Conservation (phyloP, 2,329 filamentous ascomycete species). For the Aspergillus aculeatus region DNA sequence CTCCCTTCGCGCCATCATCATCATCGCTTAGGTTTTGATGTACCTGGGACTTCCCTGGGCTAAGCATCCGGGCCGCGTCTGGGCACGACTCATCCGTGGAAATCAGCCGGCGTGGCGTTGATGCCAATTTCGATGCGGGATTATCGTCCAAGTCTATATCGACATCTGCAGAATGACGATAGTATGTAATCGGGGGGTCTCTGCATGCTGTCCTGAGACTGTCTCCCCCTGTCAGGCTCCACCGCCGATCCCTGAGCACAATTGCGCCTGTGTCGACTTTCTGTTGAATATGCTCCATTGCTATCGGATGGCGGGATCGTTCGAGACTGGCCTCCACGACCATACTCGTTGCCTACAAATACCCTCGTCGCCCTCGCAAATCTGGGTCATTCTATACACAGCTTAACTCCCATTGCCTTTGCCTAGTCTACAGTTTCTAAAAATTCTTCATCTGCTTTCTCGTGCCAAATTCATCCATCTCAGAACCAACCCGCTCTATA, state of each 20-base stretch:
- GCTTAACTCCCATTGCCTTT: neutral
- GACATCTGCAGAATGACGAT: neutral
- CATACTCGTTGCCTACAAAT: neutral
- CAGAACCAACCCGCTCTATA: neutral
- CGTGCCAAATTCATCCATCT: neutral
- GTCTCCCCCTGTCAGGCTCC: neutral
- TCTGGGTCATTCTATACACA: neutral
- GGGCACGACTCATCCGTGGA: neutral
- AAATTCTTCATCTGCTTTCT: neutral
- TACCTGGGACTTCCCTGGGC: neutral
- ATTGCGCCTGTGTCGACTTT: neutral
- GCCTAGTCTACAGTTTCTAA: neutral
- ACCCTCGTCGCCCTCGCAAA: neutral
- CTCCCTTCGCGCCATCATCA: neutral
- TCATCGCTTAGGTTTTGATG: neutral
- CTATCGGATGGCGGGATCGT: neutral
- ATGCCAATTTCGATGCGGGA: neutral
- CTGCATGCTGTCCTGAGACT: neutral
- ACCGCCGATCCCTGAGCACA: neutral
- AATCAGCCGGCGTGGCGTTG: neutral
- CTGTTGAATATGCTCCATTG: neutral
- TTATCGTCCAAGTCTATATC: neutral
- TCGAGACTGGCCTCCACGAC: neutral
- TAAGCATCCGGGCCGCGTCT: neutral
- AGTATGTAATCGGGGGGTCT: neutral